Evolutionary conservation across 306 rosid genomes (phyloP).

Genomic region (Hippophae rhamnoides): DNA sequence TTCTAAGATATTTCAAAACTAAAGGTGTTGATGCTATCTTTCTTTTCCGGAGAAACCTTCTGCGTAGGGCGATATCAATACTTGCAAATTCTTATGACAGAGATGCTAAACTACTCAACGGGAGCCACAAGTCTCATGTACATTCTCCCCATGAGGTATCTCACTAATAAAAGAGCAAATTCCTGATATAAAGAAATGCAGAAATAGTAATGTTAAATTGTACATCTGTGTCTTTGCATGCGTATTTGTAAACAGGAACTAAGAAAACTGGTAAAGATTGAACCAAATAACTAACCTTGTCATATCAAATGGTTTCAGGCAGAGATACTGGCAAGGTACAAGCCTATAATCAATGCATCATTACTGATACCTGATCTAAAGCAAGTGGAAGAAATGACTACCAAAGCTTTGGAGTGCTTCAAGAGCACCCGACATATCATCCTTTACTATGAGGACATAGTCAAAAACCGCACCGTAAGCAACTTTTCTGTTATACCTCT

Average conservation of each 20-base stretch:
- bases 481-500: background rate
- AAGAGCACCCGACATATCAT: constrained; percentile 72
- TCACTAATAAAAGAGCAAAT: too few species aligned
- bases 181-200: too few species aligned
- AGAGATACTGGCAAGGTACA: constrained; percentile 80
- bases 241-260: too few species aligned
- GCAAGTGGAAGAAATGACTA: constrained; percentile 62
- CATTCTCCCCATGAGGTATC: constrained; percentile 84
- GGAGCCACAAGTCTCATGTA: constrained; percentile 96
- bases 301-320: constrained; percentile 49
- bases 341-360: constrained; percentile 67
- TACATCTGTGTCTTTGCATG: too few species aligned
- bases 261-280: too few species aligned
- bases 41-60: constrained; percentile 89
- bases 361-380: constrained; percentile 45
- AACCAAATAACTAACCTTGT: background rate
- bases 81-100: constrained; percentile 79
- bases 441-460: constrained; percentile 75
- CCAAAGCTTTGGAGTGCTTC: constrained; percentile 86
- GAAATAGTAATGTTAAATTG: too few species aligned
- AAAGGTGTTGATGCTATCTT: constrained; percentile 76
- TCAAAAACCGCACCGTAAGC: constrained; percentile 74
- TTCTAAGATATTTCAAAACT: constrained; percentile 61
- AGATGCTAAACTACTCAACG: constrained; percentile 65
- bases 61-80: constrained; percentile 86